phyloP scores from a whole-genome alignment of 495 filamentous ascomycete genomes.

The Trichocladium uniseriatum region DNA sequence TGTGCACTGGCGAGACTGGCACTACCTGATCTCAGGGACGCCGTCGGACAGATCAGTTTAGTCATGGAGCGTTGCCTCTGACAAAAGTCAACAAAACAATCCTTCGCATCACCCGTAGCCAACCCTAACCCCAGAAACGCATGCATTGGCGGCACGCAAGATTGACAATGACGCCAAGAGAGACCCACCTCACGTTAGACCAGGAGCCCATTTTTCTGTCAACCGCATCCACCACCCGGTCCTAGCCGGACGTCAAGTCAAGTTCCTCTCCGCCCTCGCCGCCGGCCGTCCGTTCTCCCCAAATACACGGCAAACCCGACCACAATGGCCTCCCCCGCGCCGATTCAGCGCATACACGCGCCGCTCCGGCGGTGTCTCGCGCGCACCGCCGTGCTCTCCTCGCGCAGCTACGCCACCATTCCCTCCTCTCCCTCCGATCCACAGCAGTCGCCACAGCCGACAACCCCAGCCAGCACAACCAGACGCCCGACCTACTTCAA shows the following conservation, averaged over 20 bases:
- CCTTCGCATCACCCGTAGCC: too few relatives aligned
- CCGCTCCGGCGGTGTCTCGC: conserved; percentile 25
- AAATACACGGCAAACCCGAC: background rate
- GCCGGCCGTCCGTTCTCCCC: background rate
- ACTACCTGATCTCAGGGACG: too few relatives aligned
- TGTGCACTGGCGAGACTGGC: too few relatives aligned
- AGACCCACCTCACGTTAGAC: background rate
- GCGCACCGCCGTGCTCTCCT: conserved; percentile 14
- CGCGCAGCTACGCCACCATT: conserved; percentile 25
- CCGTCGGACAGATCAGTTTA: too few relatives aligned
- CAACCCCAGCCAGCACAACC: conserved; percentile 7
- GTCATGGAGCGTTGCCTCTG: too few relatives aligned
- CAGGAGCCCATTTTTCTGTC: conserved; percentile 8
- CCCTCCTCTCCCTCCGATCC: conserved; percentile 16
- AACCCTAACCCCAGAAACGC: conserved; percentile 12
- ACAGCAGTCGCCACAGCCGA: conserved; percentile 1
- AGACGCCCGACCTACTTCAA: conserved; percentile 61
- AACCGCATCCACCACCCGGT: background rate
- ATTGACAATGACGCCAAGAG: conserved; percentile 3
- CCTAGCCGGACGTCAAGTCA: conserved; percentile 4
- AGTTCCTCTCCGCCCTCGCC: background rate
- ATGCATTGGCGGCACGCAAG: too few relatives aligned
- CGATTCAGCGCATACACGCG: conserved; percentile 25
- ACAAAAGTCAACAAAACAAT: too few relatives aligned
- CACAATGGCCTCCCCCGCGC: conserved; percentile 24